These are phyloP conservation scores for Phytopythium litorale DNA, from an alignment of 352 stramenopile species.

Conservation along the genomic window DNA sequence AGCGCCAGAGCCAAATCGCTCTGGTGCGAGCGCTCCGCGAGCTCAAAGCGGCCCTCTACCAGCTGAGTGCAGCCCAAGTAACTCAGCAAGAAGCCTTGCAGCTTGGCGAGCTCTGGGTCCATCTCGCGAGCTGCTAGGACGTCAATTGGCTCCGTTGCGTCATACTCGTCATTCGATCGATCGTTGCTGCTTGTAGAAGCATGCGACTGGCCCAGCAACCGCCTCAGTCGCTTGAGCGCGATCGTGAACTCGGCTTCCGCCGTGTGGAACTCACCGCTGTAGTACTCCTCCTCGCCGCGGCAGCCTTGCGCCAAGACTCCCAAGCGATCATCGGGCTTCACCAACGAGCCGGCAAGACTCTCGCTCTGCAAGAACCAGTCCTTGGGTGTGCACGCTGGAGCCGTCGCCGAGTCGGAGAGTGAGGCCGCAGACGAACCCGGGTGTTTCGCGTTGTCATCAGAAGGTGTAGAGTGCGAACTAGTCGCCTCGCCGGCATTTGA, in stretches of 20 bases:
- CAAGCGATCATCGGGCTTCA: constrained; percentile 18
- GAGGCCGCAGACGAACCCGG: neutral
- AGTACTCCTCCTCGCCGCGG: constrained; percentile 39
- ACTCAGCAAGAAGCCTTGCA: constrained; percentile 43
- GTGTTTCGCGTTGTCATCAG: neutral
- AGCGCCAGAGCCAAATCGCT: constrained; percentile 43
- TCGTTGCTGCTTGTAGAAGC: constrained; percentile 6
- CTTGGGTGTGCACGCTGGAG: constrained; percentile 13
- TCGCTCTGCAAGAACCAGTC: constrained; percentile 32
- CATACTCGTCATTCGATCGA: constrained; percentile 1
- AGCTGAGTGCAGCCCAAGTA: constrained; percentile 44
- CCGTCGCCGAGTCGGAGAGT: neutral
- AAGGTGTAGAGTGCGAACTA: neutral
- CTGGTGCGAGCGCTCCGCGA: constrained; percentile 43
- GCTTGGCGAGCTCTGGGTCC: constrained; percentile 27
- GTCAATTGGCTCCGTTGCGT: neutral
- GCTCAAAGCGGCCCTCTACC: constrained; percentile 31
- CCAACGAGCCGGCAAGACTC: constrained; percentile 13
- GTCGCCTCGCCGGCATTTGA: neutral
- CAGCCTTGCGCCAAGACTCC: constrained; percentile 21
- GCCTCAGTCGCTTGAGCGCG: constrained; percentile 25
- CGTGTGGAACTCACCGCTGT: constrained; percentile 33
- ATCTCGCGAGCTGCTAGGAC: neutral
- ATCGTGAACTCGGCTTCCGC: constrained; percentile 35
- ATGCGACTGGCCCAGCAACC: constrained; percentile 8